Evolutionary conservation across 1,139 yeast genomes (phyloP), one percentile per base, ranked within the genome.

Genomic region (Hanseniaspora gamundiae): DNA sequence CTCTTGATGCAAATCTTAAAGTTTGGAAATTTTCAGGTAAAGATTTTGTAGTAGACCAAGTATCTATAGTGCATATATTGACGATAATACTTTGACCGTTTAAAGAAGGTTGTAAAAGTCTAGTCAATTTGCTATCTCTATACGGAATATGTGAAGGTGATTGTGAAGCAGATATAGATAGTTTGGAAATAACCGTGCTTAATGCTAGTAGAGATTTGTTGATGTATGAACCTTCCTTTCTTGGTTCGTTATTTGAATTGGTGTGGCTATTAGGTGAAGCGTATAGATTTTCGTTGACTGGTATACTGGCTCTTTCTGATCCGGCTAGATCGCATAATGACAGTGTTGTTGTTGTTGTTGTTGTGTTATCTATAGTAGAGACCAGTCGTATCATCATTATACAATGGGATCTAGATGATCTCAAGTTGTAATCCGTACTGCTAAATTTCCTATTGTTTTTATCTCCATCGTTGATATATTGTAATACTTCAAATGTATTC

Each of bases 301-400:
- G 17, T n/a, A 20, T 20, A 19, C 26, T 35, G 0, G 95, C 97
- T 46, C 85, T 72, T 62, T 91, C 98, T 16, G 95, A 83, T 20
- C 98, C 98, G 0, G 98, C 98, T 56, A 91, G 71, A 64, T 91
- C 98, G 68, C 97, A 91, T 46, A 91, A 69, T 22, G 93, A 84
- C 35, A 91, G 72, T 0, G 91, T 79, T 30, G 91, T 73, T 42
- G 70, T 63, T 16, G 68, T 67, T 9, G 71, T 70, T 2, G 67
- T 61, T 1, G 56, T 48, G 38, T 66, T 44, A 55, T 72, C 71
- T 9, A 14, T 24, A 3, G 71, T 62, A 1, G 71, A 59, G 10
- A 69, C 69, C 24, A 88, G 61, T 47, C 75, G 69, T 17, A 88
- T 71, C 57, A 85, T 80, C n/a, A 87, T 74, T 30, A 87, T 83